Evolutionary conservation across 768 basidiomycete species (phyloP).

Genomic region (Pluteus cervinus): DNA sequence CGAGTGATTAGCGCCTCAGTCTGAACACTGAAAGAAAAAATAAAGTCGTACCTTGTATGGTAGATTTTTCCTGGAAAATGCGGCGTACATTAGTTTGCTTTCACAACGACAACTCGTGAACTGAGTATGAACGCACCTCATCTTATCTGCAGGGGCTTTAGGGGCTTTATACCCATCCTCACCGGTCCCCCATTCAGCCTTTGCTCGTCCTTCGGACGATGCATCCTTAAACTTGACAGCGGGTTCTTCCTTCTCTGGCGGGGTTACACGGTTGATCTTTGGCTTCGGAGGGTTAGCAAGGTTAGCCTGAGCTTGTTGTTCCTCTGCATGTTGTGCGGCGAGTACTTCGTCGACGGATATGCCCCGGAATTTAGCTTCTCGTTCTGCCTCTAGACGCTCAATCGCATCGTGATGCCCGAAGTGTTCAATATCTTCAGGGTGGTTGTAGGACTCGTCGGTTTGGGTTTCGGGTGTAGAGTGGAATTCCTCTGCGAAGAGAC

Average conservation of each 20-base stretch:
- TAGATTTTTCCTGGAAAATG: constrained; percentile 60
- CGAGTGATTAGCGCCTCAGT: constrained; percentile 46
- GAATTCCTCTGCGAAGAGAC: constrained; percentile 60
- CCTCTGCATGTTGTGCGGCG: constrained; percentile 14
- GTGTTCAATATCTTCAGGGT: constrained; percentile 91
- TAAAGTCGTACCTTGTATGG: constrained; percentile 74
- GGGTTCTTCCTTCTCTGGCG: constrained; percentile 71
- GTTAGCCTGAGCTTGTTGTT: constrained; percentile 9
- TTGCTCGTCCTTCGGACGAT: constrained; percentile 40
- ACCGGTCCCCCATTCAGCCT: constrained; percentile 70
- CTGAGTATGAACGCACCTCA: constrained; percentile 43
- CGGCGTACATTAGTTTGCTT: too few relatives aligned
- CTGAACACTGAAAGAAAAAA: constrained; percentile 13
- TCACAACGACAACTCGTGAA: constrained; percentile 2
- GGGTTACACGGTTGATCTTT: constrained; percentile 48
- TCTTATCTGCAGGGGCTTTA: constrained; percentile 65
- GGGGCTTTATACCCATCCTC: constrained; percentile 67
- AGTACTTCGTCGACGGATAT: constrained; percentile 70
- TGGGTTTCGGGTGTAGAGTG: constrained; percentile 98
- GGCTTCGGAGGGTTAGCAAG: constrained; percentile 30
- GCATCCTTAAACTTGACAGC: constrained; percentile 53
- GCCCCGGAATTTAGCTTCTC: constrained; percentile 81
- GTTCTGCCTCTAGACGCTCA: constrained; percentile 76
- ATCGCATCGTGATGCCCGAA: constrained; percentile 86
- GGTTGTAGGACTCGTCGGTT: constrained; percentile 89